These are phyloP conservation scores for Schizophyllum commune DNA, from an alignment of 1,284 basidiomycete species.

Conservation along the genomic window DNA sequence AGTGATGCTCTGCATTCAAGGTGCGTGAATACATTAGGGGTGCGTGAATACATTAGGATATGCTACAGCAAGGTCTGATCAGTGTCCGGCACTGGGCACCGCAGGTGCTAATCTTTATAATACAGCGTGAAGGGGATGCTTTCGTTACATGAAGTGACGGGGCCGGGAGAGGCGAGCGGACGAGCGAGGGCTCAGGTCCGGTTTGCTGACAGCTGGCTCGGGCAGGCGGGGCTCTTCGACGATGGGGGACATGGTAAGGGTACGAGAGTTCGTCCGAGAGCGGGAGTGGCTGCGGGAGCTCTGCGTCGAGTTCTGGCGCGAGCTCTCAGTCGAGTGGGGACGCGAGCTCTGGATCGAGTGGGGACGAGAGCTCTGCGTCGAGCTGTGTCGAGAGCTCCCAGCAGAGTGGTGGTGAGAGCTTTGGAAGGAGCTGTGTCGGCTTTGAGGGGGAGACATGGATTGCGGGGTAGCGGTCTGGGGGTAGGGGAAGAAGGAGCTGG, in stretches of 20 bases:
- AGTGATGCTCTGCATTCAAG: background rate
- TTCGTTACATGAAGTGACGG: background rate
- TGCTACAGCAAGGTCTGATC: background rate
- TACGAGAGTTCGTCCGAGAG: background rate
- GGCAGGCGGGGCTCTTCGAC: background rate
- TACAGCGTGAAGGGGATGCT: background rate
- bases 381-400: too few species aligned
- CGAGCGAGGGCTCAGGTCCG: background rate
- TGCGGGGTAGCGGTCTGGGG: background rate
- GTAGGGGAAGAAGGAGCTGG: background rate
- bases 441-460: background rate
- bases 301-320: background rate
- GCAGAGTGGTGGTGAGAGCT: too few species aligned
- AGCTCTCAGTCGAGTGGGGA: too few species aligned
- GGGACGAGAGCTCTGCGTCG: too few species aligned
- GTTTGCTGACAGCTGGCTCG: background rate
- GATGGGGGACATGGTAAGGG: background rate
- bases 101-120: too few species aligned
- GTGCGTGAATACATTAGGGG: background rate
- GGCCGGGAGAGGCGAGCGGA: background rate
- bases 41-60: background rate
- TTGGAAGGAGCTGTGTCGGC: background rate
- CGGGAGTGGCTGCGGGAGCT: background rate
- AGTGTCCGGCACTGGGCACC: background rate
- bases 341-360: too few species aligned